Percentiles rank a stretch among this genome's conserved stretches.
These are phyloP conservation scores for Nakazawaea ambrosiae DNA, from an alignment of 805 yeast genomes.

Conservation along the genomic window DNA sequence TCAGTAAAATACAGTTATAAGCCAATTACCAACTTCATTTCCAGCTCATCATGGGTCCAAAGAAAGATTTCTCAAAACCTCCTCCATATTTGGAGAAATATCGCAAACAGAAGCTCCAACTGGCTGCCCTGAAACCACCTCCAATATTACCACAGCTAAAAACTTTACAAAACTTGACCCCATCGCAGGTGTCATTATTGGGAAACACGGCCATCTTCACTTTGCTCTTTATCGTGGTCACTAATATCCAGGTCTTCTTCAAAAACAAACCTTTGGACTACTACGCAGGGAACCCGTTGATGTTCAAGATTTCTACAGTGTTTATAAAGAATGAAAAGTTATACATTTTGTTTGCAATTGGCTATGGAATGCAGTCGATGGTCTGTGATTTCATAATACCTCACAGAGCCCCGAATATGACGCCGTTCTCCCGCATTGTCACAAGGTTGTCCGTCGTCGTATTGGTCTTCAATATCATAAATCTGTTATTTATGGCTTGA, in stretches of 20 bases:
- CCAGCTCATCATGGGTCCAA: neutral
- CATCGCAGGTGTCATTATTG: conserved; percentile 1
- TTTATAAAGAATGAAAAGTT: conserved; percentile 7
- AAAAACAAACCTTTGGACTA: neutral
- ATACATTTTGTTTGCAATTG: neutral
- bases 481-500: neutral
- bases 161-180: neutral
- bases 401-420: neutral
- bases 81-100: conserved; percentile 8
- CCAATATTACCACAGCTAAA: neutral
- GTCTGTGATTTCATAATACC: conserved; percentile 7
- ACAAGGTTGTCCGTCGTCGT: neutral
- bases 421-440: neutral
- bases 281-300: neutral
- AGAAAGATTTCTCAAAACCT: conserved; percentile 1
- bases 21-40: too few species aligned
- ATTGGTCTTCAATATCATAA: neutral
- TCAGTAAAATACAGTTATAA: too few species aligned
- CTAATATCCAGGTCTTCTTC: conserved; percentile 7
- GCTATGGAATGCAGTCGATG: conserved; percentile 1
- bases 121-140: conserved; percentile 3
- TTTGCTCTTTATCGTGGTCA: neutral
- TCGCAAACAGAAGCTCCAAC: neutral
- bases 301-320: neutral
- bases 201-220: conserved; percentile 2